These are phyloP conservation scores for Sambucus nigra DNA, from an alignment of 129 eudicot genomes.

Conservation along the genomic window DNA sequence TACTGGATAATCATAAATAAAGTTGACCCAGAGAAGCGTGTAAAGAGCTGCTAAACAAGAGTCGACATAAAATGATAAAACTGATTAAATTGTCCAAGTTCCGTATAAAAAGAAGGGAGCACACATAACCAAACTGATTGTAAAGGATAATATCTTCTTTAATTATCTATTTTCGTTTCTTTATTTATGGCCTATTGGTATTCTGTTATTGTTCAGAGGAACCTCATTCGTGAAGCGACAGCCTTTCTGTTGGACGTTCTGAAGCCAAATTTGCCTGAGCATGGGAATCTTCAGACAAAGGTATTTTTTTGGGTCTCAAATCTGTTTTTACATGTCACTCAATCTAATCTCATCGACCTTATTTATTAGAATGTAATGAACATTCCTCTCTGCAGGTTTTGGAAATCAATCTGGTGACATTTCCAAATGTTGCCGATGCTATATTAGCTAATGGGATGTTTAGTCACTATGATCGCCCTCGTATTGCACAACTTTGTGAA, in stretches of 20 bases:
- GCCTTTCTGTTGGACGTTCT: constrained; percentile 70
- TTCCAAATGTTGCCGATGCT: constrained; percentile 97
- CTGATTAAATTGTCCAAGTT: too few species aligned
- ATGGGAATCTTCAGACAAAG: constrained; percentile 76
- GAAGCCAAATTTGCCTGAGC: constrained; percentile 75
- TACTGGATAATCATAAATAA: too few species aligned
- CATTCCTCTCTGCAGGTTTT: constrained; percentile 43
- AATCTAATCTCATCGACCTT: background rate
- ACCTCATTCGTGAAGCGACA: constrained; percentile 79
- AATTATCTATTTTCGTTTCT: background rate
- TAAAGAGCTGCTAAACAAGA: too few species aligned
- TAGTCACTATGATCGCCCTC: constrained; percentile 25
- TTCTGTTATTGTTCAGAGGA: constrained; percentile 41
- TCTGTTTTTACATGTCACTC: background rate
- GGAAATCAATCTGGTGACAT: constrained; percentile 85
- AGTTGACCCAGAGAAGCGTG: too few species aligned
- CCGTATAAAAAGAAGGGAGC: too few species aligned
- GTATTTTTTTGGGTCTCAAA: constrained; percentile 15
- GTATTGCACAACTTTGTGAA: constrained; percentile 24
- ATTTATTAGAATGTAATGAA: background rate
- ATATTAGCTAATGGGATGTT: constrained; percentile 26
- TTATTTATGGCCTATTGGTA: background rate
- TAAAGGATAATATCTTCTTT: too few species aligned
- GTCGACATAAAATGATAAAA: too few species aligned
- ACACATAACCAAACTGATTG: too few species aligned